Evolutionary conservation across 805 yeast genomes (phyloP), one percentile per base, ranked within the genome.

Genomic region (Kluyveromyces siamensis): DNA sequence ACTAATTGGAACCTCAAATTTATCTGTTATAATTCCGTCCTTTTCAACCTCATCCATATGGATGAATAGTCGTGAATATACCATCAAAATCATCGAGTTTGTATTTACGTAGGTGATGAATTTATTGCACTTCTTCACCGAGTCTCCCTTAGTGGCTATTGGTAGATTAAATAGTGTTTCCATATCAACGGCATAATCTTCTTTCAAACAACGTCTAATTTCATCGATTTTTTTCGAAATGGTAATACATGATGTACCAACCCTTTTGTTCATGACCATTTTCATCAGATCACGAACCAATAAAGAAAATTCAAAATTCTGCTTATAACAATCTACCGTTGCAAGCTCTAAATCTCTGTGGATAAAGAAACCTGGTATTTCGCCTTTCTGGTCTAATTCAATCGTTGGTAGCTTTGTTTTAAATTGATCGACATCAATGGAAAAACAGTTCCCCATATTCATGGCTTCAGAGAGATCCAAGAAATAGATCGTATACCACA

Each of bases 381-480:
- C 70, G 1, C 55, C 60, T 13, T 45, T 50, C 14, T 53, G 55
- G 14, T 68, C 66, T 13, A 62, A 57, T 14, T 49, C 45, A 45
- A 68, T 66, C 25, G 54, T 66, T 0, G 87, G 87, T 1, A 73
- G 50, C 52, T 68, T 61, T 0, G 86, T 79, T 57, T 81, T 86
- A 56, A 65, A 80, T 42, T 66, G 66, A 10, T 68, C 67, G 1
- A 62, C 59, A 48, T 61, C 58, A 16, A 74, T 70, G 10, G 67
- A 52, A 21, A 72, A 57, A 0, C 80, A 76, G 18, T 70, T 70
- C 1, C 87, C 87, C 47, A 72, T 66, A 7, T 70, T 65, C 50
- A 70, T 63, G 17, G 76, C 71, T 48, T 74, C 76, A 45, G 67
- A 64, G 1, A 70, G 52, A 55, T 81, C 87, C 40, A 68, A 50